Evolutionary conservation across 2,329 filamentous ascomycete species (phyloP), one percentile per base, ranked within the genome.

Genomic region (Cercospora zeina): DNA sequence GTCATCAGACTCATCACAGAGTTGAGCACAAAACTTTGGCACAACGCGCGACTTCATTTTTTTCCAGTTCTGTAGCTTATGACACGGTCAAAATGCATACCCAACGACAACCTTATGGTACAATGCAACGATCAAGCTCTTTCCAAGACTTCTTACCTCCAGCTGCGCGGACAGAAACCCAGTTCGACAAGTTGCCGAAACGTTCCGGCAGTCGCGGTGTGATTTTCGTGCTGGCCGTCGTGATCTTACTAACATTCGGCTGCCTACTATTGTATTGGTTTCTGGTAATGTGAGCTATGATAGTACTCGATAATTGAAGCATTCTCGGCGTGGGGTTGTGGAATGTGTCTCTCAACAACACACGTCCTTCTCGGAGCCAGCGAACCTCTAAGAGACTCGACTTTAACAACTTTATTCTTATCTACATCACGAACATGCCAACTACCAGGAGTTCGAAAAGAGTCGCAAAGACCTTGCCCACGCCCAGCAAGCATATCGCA

Each of bases 61-160:
- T 34, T 16, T 31, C 19, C 49, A 53, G 11, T 34, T 6, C 4
- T 34, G 21, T 10, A 21, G 30, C 31, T n/a, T 21, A 34, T 21
- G 2, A 4, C 34, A 2, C 21, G 24, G 33, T 21, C 33, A 56
- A 30, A 13, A 45, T 56, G 54, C 21, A 42, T 8, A 56, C 21
- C 16, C 54, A 19, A 31, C 56, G 21, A 33, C 33, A 33, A 51
- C 9, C 45, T 37, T 59, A 59, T 37, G 56, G 56, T 2, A 59
- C 56, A 11, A 51, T 42, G 47, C 33, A 33, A 16, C 53, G 45
- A 14, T 39, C 56, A 10, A 36, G 4, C 21, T 53, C 56, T 16
- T 30, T 24, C 9, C 55, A 50, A 39, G 56, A 59, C 21, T 59
- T 59, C 56, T 39, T 59, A 14, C 56, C 56, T 45, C 56, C 56